Evolutionary conservation across 208 protist species (phyloP), one percentile per base, ranked within the genome.

Genomic region (Porcisia deanei): DNA sequence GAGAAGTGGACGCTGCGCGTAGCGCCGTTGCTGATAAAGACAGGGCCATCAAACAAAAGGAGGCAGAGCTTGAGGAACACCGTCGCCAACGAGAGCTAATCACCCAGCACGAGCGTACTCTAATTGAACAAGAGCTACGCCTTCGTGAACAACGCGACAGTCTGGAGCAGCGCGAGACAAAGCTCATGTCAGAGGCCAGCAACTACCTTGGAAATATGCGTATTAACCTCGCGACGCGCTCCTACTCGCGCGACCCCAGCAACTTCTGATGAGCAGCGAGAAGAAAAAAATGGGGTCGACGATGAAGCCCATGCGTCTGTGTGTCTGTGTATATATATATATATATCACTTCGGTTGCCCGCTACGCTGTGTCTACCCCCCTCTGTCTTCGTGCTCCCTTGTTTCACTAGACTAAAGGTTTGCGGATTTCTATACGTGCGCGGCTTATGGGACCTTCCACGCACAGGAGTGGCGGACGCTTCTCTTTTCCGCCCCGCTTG

Each of bases 81-180:
- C 84, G 85, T 5, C 86, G 85, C 22, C 90, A 98, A 77, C 85
- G 94, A 7, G 86, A 96, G 61, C 85, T 94, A 37, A 89, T 96
- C 65, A 91, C 91, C 2, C 91, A 97, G 81, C 91, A 97, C 66
- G 94, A 98, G 70, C 89, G 91, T 1, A 85, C 91, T 2, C 85
- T 98, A 10, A 94, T 98, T 72, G 94, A 98, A 67, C 92, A 97
- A 76, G 94, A 98, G 72, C 79, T 98, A 70, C 92, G 94, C 1
- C 79, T 98, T 55, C 82, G 92, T 12, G 91, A 96, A 80, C 92
- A 96, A 84, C 80, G 94, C 12, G 92, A 98, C 73, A 97, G 85
- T 75, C 74, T 98, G 43, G 91, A 97, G 81, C 84, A 95, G 83
- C 89, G 90, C 14, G 94, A 98, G 80, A 94, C 86, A 54, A 96